Evolutionary conservation across 345 rosid genomes (phyloP).

Genomic region (Capsella bursapastoris): DNA sequence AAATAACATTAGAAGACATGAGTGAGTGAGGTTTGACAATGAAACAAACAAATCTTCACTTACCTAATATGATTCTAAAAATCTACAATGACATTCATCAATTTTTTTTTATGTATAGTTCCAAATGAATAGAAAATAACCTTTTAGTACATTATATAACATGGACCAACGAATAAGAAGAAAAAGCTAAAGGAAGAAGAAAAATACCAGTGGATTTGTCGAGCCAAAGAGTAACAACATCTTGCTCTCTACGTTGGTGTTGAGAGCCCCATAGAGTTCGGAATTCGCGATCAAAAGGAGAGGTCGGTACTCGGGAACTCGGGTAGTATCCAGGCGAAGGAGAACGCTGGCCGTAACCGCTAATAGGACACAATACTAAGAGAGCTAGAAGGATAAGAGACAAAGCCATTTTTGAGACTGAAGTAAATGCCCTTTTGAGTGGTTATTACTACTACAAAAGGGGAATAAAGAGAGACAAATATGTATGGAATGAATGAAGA

Average conservation of each 20-base stretch:
- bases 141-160: background rate
- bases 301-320: constrained; percentile 53
- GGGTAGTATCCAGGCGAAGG: constrained; percentile 92
- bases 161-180: constrained; percentile 19
- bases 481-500: constrained; percentile 37
- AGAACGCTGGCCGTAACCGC: constrained; percentile 51
- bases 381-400: constrained; percentile 43
- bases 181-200: background rate
- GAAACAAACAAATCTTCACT: background rate
- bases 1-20: constrained; percentile 5
- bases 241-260: constrained; percentile 75
- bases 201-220: constrained; percentile 64
- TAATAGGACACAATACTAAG: constrained; percentile 30
- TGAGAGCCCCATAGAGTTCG: constrained; percentile 85
- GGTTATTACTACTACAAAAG: constrained; percentile 40
- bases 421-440: constrained; percentile 12
- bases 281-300: constrained; percentile 59
- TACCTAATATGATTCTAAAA: constrained; percentile 2
- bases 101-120: background rate
- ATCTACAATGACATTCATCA: background rate
- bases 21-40: constrained; percentile 18
- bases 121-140: background rate
- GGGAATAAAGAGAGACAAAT: constrained; percentile 12
- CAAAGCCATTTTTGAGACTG: constrained; percentile 49
- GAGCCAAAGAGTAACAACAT: constrained; percentile 71